Evolutionary conservation across 345 rosid species (phyloP).

Genomic region (Heritiera fomes): DNA sequence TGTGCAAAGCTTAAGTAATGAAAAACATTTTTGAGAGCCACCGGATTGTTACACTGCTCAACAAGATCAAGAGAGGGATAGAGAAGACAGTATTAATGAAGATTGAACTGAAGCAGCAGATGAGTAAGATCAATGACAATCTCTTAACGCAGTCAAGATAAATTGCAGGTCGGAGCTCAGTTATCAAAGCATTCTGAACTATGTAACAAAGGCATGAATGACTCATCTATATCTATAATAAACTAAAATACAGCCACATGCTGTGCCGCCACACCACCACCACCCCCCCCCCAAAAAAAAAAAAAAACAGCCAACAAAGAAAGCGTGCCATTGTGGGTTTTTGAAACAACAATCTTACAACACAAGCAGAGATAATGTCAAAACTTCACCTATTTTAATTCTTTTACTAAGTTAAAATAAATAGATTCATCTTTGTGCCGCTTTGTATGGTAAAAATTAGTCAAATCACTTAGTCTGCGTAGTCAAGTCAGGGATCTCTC

Average conservation of each 20-base stretch:
- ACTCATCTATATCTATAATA: background rate
- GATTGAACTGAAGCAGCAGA: background rate
- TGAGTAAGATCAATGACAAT: background rate
- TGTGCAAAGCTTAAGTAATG: background rate
- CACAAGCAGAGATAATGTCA: background rate
- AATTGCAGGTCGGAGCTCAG: background rate
- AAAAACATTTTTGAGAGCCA: no score
- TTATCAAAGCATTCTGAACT: background rate
- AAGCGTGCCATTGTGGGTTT: background rate
- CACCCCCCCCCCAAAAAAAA: background rate
- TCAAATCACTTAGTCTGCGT: background rate
- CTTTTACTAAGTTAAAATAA: conserved; percentile 4
- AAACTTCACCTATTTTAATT: conserved; percentile 5
- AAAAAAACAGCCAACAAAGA: background rate
- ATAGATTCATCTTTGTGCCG: conserved; percentile 12
- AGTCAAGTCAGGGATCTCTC: conserved; percentile 14
- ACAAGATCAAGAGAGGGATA: background rate
- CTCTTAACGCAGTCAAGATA: background rate
- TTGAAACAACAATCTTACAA: conserved; percentile 8
- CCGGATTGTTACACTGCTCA: background rate
- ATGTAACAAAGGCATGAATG: background rate
- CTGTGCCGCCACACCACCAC: background rate
- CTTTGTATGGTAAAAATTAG: conserved; percentile 13
- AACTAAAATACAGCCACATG: conserved; percentile 8
- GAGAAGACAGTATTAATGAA: background rate